Evolutionary conservation across 1,284 basidiomycete species (phyloP), one percentile per base, ranked within the genome.

Genomic region (Ustilago bromivora): DNA sequence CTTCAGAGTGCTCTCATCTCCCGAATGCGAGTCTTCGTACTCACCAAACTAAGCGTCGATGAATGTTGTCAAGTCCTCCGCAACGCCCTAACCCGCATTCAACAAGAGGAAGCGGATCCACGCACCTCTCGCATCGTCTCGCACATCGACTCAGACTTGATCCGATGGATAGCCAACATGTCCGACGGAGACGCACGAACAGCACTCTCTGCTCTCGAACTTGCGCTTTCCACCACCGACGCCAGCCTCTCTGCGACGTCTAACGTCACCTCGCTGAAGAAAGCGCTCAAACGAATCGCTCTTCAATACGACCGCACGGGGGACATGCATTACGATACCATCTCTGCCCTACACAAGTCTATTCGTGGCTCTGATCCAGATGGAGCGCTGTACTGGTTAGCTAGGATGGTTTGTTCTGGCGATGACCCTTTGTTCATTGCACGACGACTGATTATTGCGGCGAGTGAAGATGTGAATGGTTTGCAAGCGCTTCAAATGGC

Each of bases 371-470:
- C 91, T 60, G 90, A 95, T 78, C 90, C 91, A 2, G 90, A 90
- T 78, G 94, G 93, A 0, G 93, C 93, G 8, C 88, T 96, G 87
- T 96, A 96, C 87, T 96, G 94, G 94, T 66, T 87, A 0, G 84
- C 83, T 11, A 66, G 85, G 6, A 86, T 86, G 85, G 80, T 85
- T 9, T 76, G 73, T 11, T 78, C 91, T n/a, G 94, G 94, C 12
- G 94, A 96, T 85, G 95, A 96, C 86, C 92, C 95, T 2, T 84
- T 95, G 41, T 96, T 92, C 82, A 91, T 96, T 71, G 93, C 92
- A 1, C 89, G 94, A 32, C 88, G 94, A 36, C 90, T 95, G 86
- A 90, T 94, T 15, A 92, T 95, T 1, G 92, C 93, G 64, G 93
- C 94, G 2, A 93, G 92, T 61, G 94, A 95, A 85, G 94, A 95